Conservation (phyloP, 805 yeast species). For the Torulaspora microellipsoides region DNA sequence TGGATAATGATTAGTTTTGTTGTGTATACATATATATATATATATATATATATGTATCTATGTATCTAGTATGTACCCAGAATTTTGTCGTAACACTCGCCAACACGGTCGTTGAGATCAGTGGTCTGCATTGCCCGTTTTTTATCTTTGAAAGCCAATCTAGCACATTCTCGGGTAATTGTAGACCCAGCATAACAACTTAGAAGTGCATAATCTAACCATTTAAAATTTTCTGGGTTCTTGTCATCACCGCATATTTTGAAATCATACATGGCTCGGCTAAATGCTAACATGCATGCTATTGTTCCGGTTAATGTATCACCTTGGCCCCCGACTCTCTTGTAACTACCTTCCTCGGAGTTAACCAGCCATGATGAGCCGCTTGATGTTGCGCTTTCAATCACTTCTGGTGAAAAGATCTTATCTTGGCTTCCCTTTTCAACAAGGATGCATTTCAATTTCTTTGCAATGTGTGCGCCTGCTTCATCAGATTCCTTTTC, state of each 20-base stretch:
- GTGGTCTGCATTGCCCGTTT: slow-evolving; percentile 84
- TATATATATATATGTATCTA: too few relatives aligned
- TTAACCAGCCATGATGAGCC: slow-evolving; percentile 41
- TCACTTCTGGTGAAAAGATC: slow-evolving; percentile 44
- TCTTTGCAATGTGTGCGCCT: slow-evolving; percentile 24
- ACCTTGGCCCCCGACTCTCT: slow-evolving; percentile 96
- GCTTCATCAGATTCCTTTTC: slow-evolving; percentile 30
- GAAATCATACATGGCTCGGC: slow-evolving; percentile 54
- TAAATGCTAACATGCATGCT: slow-evolving; percentile 83
- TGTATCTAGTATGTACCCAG: too few relatives aligned
- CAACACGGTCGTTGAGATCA: slow-evolving; percentile 66
- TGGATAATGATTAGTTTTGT: too few relatives aligned
- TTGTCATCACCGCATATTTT: slow-evolving; percentile 49
- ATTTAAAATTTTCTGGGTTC: slow-evolving; percentile 32
- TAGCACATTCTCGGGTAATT: slow-evolving; percentile 61
- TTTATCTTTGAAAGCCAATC: slow-evolving; percentile 56
- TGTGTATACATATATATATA: too few relatives aligned
- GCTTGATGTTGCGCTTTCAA: slow-evolving; percentile 8
- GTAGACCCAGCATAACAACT: slow-evolving; percentile 71
- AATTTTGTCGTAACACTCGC: slow-evolving; percentile 52
- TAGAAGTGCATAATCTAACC: slow-evolving; percentile 38
- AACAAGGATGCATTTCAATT: slow-evolving; percentile 36
- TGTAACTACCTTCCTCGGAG: slow-evolving; percentile 56
- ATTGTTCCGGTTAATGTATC: slow-evolving; percentile 84
- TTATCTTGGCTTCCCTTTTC: slow-evolving; percentile 70